These are phyloP conservation scores for Rhizophora mangle DNA, from an alignment of 345 rosid genomes.

Conservation along the genomic window DNA sequence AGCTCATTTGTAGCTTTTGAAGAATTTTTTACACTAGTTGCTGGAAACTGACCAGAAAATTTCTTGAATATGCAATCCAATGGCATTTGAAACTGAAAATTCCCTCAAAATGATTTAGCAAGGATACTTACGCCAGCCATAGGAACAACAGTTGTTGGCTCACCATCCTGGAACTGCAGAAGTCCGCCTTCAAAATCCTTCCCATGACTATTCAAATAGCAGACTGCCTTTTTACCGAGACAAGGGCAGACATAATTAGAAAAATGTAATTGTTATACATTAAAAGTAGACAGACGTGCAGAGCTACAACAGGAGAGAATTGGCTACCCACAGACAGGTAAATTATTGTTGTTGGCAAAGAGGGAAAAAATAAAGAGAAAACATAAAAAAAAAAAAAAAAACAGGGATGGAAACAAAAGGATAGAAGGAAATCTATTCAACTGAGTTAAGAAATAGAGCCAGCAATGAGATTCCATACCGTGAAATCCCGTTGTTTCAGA, in stretches of 20 bases:
- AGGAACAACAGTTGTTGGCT: constrained; percentile 57
- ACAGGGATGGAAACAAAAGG: not conserved
- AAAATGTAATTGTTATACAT: too few species aligned
- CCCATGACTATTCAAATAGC: constrained; percentile 74
- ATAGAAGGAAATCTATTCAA: not conserved
- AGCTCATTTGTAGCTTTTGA: too few species aligned
- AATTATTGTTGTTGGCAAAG: too few species aligned
- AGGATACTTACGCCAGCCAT: constrained; percentile 62
- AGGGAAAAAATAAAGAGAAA: too few species aligned
- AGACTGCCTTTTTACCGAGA: constrained; percentile 67
- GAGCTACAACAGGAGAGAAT: too few species aligned
- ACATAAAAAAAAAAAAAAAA: not conserved
- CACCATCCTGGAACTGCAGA: constrained; percentile 80
- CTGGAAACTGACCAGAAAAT: too few species aligned
- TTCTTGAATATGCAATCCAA: too few species aligned
- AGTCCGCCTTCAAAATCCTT: constrained; percentile 77
- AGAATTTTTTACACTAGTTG: too few species aligned
- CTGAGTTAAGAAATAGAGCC: not conserved
- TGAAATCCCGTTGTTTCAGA: constrained; percentile 74
- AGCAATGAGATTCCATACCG: constrained; percentile 34
- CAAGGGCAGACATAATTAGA: not conserved
- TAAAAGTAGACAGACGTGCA: too few species aligned
- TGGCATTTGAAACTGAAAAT: too few species aligned
- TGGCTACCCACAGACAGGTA: too few species aligned
- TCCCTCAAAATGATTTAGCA: not conserved